These are phyloP conservation scores for Brettanomyces naardenensis DNA, from an alignment of 805 yeast species.

Conservation along the genomic window DNA sequence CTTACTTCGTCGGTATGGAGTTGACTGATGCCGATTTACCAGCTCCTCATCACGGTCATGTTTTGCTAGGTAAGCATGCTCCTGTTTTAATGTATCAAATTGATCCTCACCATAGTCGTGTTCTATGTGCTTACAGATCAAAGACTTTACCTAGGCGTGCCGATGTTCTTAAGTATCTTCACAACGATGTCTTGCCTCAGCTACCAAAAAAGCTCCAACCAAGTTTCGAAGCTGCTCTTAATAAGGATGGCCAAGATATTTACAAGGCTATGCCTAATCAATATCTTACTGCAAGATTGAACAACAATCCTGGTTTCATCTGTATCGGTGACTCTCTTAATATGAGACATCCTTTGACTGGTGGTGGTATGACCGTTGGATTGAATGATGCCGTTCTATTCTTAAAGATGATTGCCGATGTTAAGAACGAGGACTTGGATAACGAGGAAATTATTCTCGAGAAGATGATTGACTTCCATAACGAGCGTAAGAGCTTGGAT, in stretches of 20 bases:
- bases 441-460: slow-evolving; percentile 51
- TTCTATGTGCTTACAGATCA: slow-evolving; percentile 80
- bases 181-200: slow-evolving; percentile 50
- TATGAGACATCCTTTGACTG: slow-evolving; percentile 97
- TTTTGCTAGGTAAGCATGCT: slow-evolving; percentile 75
- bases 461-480: slow-evolving; percentile 61
- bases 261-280: slow-evolving; percentile 92
- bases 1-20: slow-evolving; percentile 82
- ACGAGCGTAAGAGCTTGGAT: slow-evolving; percentile 68
- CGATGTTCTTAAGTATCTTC: slow-evolving; percentile 51
- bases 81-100: slow-evolving; percentile 89
- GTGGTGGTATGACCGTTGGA: slow-evolving; percentile 99
- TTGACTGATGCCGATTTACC: slow-evolving; percentile 73
- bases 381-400: slow-evolving; percentile 73
- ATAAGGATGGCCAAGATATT: slow-evolving; percentile 32
- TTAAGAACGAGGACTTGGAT: slow-evolving; percentile 42
- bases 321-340: slow-evolving; percentile 90
- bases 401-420: slow-evolving; percentile 52
- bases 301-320: slow-evolving; percentile 66
- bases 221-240: slow-evolving; percentile 59
- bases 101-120: slow-evolving; percentile 73
- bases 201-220: slow-evolving; percentile 62
- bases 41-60: slow-evolving; percentile 76
- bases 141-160: slow-evolving; percentile 60
- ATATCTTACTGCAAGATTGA: slow-evolving; percentile 70